These are phyloP conservation scores for Phytophthora lateralis DNA, from an alignment of 352 stramenopile genomes.

Conservation along the genomic window DNA sequence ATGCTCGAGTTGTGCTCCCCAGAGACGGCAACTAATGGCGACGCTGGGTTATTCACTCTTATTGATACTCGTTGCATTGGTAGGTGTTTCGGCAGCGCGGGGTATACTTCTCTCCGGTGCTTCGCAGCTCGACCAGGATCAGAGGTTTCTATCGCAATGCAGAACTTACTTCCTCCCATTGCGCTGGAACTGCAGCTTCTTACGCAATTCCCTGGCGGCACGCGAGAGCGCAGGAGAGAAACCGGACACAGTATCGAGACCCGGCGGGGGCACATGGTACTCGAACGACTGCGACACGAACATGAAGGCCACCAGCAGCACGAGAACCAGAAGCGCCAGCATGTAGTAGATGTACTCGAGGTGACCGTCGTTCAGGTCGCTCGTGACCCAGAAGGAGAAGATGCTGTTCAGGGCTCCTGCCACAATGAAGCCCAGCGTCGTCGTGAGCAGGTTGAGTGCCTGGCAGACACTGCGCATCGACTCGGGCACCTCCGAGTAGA, in stretches of 20 bases:
- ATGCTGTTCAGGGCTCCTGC: slow-evolving; percentile 84
- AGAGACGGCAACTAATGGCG: too few species aligned
- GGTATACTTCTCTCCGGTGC: background rate
- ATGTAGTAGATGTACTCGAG: slow-evolving; percentile 92
- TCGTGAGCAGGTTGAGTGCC: slow-evolving; percentile 90
- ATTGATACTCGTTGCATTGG: background rate
- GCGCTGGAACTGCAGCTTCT: slow-evolving; percentile 42
- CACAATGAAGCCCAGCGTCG: slow-evolving; percentile 88
- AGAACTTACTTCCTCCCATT: slow-evolving; percentile 28
- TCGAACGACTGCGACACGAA: slow-evolving; percentile 79
- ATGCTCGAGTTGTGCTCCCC: background rate
- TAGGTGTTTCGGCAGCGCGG: background rate
- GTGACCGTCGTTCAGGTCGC: slow-evolving; percentile 89
- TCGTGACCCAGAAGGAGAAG: slow-evolving; percentile 91
- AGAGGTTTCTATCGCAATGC: background rate
- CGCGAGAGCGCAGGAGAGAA: slow-evolving; percentile 70
- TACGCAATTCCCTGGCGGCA: slow-evolving; percentile 47
- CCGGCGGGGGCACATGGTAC: slow-evolving; percentile 70
- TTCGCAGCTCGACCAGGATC: background rate
- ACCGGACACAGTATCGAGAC: slow-evolving; percentile 51
- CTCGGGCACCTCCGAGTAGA: slow-evolving; percentile 92
- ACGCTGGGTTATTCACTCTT: background rate
- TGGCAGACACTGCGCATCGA: slow-evolving; percentile 92
- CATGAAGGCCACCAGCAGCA: slow-evolving; percentile 69
- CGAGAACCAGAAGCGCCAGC: slow-evolving; percentile 67